Evolutionary conservation across 306 rosid species (phyloP), one percentile per base, ranked within the genome.

Genomic region (Begonia peltatifolia): DNA sequence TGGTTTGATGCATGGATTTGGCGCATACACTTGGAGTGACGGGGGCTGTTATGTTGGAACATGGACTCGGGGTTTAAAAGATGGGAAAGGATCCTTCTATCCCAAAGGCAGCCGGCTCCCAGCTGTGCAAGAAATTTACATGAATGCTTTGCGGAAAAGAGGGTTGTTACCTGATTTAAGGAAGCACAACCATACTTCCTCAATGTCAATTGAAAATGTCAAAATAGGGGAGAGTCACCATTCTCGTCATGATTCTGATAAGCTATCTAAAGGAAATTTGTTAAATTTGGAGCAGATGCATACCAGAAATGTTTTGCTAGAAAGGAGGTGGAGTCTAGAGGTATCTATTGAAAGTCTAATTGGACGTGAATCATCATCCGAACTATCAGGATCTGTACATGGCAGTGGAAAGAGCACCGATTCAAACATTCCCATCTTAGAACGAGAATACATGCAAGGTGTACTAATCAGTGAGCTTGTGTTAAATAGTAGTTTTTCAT

Each of bases 301-400:
- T 53, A 52, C 60, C 59, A 80, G 70, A 79, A 90, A 90, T 66
- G 73, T 86, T 70, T 79, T 93, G 65, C 77, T 90, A 22, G 93
- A 90, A 70, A 79, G 99, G 76, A 92, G 99, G 43, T 90, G 99
- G 99, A 90, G 99, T 72, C 93, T 90, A 38, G 99, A 90, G 83
- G 96, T 79, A 43, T 77, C 99, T 42, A 83, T 90, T 53, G 99
- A 90, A 72, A 83, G 86, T 70, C 84, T 80, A 25, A 75, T 90
- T 62, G 94, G 78, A 22, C 77, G 71, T 52, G 87, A 79, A 62
- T 63, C 84, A 25, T 65, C 74, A 17, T 57, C 64, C 36, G 79
- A 74, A 49, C 66, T 69, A 50, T 62, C 82, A 9, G 88, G 79
- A 36, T 67, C 75, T 51, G n/a, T 57, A 35, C 55, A 56, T 18